Evolutionary conservation across 345 rosid genomes (phyloP).

Genomic region (Lepidium didymum): DNA sequence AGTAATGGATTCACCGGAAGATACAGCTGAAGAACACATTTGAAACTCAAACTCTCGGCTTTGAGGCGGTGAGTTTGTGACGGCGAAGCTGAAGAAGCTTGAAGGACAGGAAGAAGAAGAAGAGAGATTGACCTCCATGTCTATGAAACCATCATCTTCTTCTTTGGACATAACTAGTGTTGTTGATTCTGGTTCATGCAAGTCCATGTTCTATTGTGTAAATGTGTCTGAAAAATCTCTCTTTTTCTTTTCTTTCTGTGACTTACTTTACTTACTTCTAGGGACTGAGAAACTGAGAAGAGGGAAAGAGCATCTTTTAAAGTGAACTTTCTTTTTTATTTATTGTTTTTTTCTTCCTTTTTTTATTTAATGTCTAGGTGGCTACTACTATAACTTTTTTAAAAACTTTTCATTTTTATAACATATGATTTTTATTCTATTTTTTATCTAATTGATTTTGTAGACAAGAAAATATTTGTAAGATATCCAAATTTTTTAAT

Average conservation of each 20-base stretch:
- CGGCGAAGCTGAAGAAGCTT: slow-evolving; percentile 35
- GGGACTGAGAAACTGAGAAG: slow-evolving; percentile 20
- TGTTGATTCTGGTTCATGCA: slow-evolving; percentile 28
- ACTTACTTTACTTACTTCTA: slow-evolving; percentile 13
- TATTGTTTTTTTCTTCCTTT: neutral
- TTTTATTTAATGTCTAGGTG: slow-evolving; percentile 1
- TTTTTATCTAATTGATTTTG: neutral
- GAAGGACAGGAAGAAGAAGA: slow-evolving; percentile 28
- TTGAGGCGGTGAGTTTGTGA: slow-evolving; percentile 52
- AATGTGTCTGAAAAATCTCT: slow-evolving; percentile 12
- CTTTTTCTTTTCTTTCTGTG: slow-evolving; percentile 8
- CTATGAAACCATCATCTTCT: slow-evolving; percentile 63
- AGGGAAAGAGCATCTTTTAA: slow-evolving; percentile 37
- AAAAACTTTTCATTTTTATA: neutral
- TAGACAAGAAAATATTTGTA: neutral
- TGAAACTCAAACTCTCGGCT: slow-evolving; percentile 81
- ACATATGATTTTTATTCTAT: neutral
- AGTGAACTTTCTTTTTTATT: slow-evolving; percentile 13
- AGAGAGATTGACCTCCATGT: slow-evolving; percentile 52
- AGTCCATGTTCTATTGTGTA: slow-evolving; percentile 15
- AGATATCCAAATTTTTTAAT: slow-evolving; percentile 5
- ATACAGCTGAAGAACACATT: slow-evolving; percentile 41
- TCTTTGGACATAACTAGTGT: slow-evolving; percentile 23
- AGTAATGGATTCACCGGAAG: slow-evolving; percentile 30
- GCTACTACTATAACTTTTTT: neutral